Conservation (phyloP, 148 eudicot species). For the Fagopyrum esculentum region DNA sequence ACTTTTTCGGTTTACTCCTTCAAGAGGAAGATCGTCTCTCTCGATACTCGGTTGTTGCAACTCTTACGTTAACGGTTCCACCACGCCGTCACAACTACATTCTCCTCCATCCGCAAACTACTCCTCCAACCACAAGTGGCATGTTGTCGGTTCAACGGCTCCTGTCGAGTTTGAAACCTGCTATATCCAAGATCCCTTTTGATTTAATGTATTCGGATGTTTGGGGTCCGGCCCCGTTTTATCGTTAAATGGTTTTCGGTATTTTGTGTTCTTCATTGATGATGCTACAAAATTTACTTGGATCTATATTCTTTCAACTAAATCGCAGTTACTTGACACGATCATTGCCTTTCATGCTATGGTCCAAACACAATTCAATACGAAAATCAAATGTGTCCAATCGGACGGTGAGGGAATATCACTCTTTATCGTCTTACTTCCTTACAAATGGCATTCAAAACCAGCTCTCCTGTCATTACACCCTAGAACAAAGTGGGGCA, state of each 20-base stretch:
- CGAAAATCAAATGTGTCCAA: too few species aligned
- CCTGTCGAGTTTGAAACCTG: background rate
- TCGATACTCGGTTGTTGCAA: too few species aligned
- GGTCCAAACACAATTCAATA: background rate
- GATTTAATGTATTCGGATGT: background rate
- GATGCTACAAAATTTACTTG: background rate
- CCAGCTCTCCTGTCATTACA: background rate
- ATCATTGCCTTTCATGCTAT: background rate
- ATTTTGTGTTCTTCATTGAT: background rate
- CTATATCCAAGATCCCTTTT: too few species aligned
- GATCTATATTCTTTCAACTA: background rate
- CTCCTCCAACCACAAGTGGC: too few species aligned
- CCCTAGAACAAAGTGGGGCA: background rate
- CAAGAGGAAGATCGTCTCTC: too few species aligned
- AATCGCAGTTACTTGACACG: background rate
- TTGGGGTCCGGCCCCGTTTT: background rate
- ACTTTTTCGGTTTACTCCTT: too few species aligned
- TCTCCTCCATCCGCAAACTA: too few species aligned
- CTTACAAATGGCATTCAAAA: background rate
- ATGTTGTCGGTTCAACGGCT: too few species aligned
- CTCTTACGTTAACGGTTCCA: too few species aligned
- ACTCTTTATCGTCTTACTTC: background rate
- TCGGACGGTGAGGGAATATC: background rate
- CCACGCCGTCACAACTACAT: too few species aligned
- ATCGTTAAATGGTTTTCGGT: background rate